Percentiles rank a stretch among this genome's conserved stretches.
Evolutionary conservation across 169 alveolate species (phyloP).

Genomic region (Plasmodium cynomolgi): DNA sequence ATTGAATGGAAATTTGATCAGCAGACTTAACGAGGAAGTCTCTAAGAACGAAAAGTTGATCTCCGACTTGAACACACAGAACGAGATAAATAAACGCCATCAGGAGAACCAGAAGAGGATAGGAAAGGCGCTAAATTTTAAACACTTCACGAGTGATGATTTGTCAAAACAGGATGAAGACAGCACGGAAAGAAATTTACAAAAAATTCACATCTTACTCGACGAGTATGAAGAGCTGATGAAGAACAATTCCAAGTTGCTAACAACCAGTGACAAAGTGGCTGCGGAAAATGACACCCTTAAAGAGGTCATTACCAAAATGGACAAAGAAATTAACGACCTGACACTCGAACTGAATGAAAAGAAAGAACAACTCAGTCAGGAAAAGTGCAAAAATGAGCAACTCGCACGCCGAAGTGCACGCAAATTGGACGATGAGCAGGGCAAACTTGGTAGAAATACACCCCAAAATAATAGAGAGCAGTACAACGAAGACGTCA

Average conservation of each 20-base stretch:
- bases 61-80: not conserved
- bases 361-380: not conserved
- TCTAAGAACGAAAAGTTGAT: constrained; percentile 24
- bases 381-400: not conserved
- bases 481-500: not conserved
- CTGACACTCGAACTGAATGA: constrained; percentile 12
- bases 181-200: constrained; percentile 5
- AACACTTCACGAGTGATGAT: not conserved
- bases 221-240: constrained; percentile 45
- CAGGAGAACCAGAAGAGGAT: constrained; percentile 22
- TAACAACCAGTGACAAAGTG: constrained; percentile 5
- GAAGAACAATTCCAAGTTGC: constrained; percentile 26
- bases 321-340: constrained; percentile 37
- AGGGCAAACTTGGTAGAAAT: not conserved
- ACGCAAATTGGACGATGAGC: not conserved
- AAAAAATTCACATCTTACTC: constrained; percentile 12
- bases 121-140: constrained; percentile 12
- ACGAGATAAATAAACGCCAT: constrained; percentile 11
- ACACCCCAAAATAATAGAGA: not conserved
- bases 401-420: not conserved
- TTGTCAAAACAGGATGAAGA: not conserved
- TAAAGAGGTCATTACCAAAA: constrained; percentile 39
- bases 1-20: constrained; percentile 17
- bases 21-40: constrained; percentile 41
- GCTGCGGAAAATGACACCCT: constrained; percentile 44